Conservation (phyloP, 805 yeast genomes). For the Candida gorgasii region DNA sequence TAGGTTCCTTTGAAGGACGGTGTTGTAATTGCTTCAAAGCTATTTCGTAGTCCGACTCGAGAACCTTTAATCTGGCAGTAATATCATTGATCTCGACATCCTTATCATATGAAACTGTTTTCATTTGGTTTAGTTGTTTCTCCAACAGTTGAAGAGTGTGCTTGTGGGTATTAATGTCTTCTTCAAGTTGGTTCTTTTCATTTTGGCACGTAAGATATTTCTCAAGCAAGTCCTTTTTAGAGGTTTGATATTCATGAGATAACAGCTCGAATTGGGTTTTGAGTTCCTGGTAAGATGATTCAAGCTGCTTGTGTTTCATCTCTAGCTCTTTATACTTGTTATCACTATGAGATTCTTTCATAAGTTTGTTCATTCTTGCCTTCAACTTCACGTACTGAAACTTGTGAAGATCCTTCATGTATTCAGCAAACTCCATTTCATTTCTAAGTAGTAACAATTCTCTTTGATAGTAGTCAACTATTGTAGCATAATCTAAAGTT, state of each 20-base stretch:
- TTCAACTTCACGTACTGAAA: slow-evolving; percentile 16
- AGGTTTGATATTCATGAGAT: slow-evolving; percentile 5
- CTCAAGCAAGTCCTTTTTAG: slow-evolving; percentile 14
- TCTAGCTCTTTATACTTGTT: slow-evolving; percentile 4
- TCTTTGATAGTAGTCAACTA: slow-evolving; percentile 52
- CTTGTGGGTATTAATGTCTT: not conserved
- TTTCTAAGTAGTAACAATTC: slow-evolving; percentile 58
- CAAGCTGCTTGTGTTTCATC: slow-evolving; percentile 3
- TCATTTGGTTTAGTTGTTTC: slow-evolving; percentile 13
- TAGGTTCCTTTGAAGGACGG: too few relatives aligned
- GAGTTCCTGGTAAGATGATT: slow-evolving; percentile 1
- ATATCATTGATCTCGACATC: slow-evolving; percentile 23
- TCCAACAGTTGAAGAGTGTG: not conserved
- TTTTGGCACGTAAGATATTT: slow-evolving; percentile 5
- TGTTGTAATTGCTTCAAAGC: not conserved
- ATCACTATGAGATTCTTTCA: slow-evolving; percentile 9
- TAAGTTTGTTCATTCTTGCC: slow-evolving; percentile 13
- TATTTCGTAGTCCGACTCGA: slow-evolving; percentile 13
- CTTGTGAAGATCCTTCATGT: slow-evolving; percentile 43
- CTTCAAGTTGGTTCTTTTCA: slow-evolving; percentile 2
- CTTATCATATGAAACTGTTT: slow-evolving; percentile 22
- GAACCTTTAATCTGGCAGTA: slow-evolving; percentile 15
- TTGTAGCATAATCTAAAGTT: slow-evolving; percentile 17
- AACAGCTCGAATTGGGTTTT: slow-evolving; percentile 14
- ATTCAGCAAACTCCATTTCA: slow-evolving; percentile 61